Percentiles rank a stretch among this genome's conserved stretches.
These are phyloP conservation scores for Globisporangium cylindrosporum DNA, from an alignment of 352 stramenopile species.

Conservation along the genomic window DNA sequence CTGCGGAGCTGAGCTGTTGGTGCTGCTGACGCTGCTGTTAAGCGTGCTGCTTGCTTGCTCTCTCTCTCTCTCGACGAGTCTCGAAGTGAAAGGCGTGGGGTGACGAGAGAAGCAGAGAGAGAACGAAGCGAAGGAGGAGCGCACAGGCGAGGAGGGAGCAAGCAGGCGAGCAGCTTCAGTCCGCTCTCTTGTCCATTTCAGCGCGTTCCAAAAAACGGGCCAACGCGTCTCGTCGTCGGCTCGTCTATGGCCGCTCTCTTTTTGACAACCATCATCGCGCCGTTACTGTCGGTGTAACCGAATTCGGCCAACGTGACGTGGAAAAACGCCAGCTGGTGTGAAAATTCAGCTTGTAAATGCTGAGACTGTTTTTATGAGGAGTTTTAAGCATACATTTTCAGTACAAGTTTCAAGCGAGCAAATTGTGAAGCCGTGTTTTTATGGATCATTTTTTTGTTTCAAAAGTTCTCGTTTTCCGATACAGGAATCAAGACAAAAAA, in stretches of 20 bases:
- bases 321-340: background rate
- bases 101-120: background rate
- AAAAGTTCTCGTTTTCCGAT: background rate
- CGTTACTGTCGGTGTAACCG: background rate
- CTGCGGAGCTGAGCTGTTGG: background rate
- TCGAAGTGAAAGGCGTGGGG: background rate
- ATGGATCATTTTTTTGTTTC: background rate
- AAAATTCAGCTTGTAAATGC: background rate
- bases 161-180: background rate
- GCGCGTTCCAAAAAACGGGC: conserved; percentile 1
- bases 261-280: background rate
- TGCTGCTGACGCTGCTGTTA: background rate
- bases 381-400: background rate
- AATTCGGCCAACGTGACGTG: background rate
- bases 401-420: background rate
- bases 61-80: conserved; percentile 3
- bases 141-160: background rate
- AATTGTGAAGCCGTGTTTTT: background rate
- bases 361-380: background rate
- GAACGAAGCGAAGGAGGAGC: background rate
- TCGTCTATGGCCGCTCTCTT: background rate
- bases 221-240: background rate
- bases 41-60: background rate
- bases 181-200: background rate
- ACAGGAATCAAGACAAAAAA: background rate